Evolutionary conservation across 192 early-diverging fungal species (phyloP), one percentile per base, ranked within the genome.

Genomic region (Podochytrium sp.): DNA sequence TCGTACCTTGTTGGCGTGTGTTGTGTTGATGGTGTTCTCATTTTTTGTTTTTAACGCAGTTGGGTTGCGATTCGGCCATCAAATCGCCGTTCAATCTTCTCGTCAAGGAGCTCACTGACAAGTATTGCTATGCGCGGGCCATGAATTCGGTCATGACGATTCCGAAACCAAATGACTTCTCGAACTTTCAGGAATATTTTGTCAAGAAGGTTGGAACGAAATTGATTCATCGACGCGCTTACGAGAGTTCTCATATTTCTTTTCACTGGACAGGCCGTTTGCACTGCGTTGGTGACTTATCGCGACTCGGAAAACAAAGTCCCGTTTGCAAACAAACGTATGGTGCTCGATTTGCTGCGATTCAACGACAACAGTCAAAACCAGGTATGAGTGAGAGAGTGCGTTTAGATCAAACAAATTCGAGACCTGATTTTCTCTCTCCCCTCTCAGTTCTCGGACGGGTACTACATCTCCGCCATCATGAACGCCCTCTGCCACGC

Each of bases 331-430:
- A 85, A 90, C 3, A 86, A 92, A 0, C 72, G 85, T 7, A 83
- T 94, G 33, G 65, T 99, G 35, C 65, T 96, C 59, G 86, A 90
- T 33, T 79, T 95, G n/a, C 81, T 98, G 58, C 80, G 87, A 43
- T 94, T 91, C 80, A 99, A 99, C 78, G 95, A 98, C 79, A 99
- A 98, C 73, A 90, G 91, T 51, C 90, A 90, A 53, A 98, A 97
- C 76, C 78, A 82, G 74, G 85, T 86, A 81, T n/a, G n/a, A n/a
- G n/a, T n/a, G n/a, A n/a, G n/a, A n/a, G n/a, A 78, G 56, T 2
- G n/a, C 12, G 23, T 16, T 40, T 67, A 35, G 64, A 27, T 34
- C 27, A 47, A 29, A 4, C n/a, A n/a, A n/a, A n/a, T n/a, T n/a
- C n/a, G n/a, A n/a, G 12, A 57, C 14, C 32, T 30, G 32, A 18